Base-by-base conservation (phyloP, 1,284 basidiomycete genomes). In the Polyporus tsugae region DNA sequence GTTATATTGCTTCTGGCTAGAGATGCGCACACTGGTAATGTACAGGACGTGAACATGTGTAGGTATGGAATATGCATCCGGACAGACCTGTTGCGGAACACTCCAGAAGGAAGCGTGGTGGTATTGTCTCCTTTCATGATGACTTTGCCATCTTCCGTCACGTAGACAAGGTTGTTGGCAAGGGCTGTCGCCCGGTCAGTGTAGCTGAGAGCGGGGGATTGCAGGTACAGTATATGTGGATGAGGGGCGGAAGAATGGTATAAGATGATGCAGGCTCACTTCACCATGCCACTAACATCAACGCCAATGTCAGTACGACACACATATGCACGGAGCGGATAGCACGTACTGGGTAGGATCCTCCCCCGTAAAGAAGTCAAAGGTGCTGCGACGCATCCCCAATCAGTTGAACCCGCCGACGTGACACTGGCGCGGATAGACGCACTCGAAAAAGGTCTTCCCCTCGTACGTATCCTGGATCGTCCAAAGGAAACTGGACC, bases 81-180 rank as follows among this genome's bases (percentile, higher is more conserved):
- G 6, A 61, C 80, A 58, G 67, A 90, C 91, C 91, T 93, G 70
- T 83, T 82, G 61, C 91, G 84, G 72, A 83, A 83, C 60, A 82
- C 79, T 19, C 90, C 91, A 55, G 78, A 60, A 2, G 82, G 70
- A 58, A 93, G 77, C 78, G 78, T 80, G 19, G 85, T 89, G 0
- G 84, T 88, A 73, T 92, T 84, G 68, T 93, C 91, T 13, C 89
- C 91, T 75, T 90, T 88, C 91, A 93, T 93, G 36, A 92, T 83
- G 33, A 91, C 89, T 53, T 84, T 84, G 36, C 84, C 85, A 74
- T 90, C 81, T 19, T 83, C 81, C 36, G 84, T 82, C 19, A 90
- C 84, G 75, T 83, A 91, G 6, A 83, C 84, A 9, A 91, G 81
- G 42, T 81, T 79, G 49, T 81, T 73, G 19, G 79, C 76, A 73